Evolutionary conservation across 2,329 filamentous ascomycete genomes (phyloP), one percentile per base, ranked within the genome.

Genomic region (Penicillium psychrosexuale): DNA sequence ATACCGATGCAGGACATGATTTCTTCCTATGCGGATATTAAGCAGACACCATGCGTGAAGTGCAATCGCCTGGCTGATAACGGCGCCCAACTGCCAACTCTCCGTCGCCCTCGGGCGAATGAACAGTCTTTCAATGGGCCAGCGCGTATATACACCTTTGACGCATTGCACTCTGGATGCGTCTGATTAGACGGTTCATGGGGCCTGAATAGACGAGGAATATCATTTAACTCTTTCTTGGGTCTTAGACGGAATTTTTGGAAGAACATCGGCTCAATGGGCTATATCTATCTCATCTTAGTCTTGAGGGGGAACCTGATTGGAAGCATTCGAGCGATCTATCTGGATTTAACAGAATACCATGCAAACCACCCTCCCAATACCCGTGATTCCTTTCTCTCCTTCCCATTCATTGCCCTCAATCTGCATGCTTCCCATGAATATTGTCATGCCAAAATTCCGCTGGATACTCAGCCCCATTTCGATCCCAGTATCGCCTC

Each of bases 21-120:
- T 9, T 64, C 70, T 28, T 74, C 75, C 19, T 78, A 77, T 58
- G 59, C 69, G 12, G 68, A 74, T 52, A 65, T 77, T 55, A 76
- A 72, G 43, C 66, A 70, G 30, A 72, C 67, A 2, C 65, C 70
- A 15, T 78, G 75, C 53, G 55, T 63, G 3, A 75, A 70, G 51
- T 78, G 75, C 62, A 61, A 60, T 38, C 69, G 66, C 17, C 62
- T 77, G 53, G 70, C 72, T 51, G 67, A 76, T 58, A 63, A 61
- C 28, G 61, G 66, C n/a, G 69, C 73, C 12, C 73, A 73, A 56
- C 67, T 77, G 1, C 75, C 75, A 4, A 63, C 68, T n/a, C 57
- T 75, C 39, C 71, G 75, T 44, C 67, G 65, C 27, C 58, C 60
- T 12, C 66, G 66, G 27, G 22, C 61, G 22, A 38, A 57, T 8